A percentile compares a stretch with the other conserved stretches of the same genome.
phyloP scores from a whole-genome alignment of 495 filamentous ascomycete genomes.

The Neurospora sp. region DNA sequence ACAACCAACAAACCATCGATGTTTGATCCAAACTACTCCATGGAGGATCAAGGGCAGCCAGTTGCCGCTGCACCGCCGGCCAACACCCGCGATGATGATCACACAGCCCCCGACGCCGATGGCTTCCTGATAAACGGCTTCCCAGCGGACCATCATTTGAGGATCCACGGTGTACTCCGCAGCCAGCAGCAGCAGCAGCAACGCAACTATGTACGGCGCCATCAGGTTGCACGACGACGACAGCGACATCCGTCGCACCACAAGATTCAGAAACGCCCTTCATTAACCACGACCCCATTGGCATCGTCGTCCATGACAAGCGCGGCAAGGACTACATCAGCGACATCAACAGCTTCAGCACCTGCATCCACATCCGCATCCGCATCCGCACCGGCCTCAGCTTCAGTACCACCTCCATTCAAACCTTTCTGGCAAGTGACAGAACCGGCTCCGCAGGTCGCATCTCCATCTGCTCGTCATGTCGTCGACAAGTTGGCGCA shows the following conservation, averaged over 20 bases:
- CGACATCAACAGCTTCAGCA: not conserved
- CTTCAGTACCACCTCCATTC: not conserved
- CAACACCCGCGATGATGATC: not conserved
- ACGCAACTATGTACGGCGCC: not conserved
- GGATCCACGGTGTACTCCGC: not conserved
- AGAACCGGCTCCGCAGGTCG: not conserved
- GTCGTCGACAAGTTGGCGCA: constrained; percentile 21
- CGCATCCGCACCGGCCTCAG: not conserved
- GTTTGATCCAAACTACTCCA: not conserved
- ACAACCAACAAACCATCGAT: not conserved
- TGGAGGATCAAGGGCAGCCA: not conserved
- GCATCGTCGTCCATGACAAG: not conserved
- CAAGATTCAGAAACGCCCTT: not conserved
- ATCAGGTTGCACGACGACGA: not conserved
- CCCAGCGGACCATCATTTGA: not conserved
- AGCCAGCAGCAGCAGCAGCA: not conserved
- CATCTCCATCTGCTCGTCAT: not conserved
- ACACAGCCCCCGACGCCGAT: not conserved
- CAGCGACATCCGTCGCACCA: not conserved
- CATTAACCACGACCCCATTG: not conserved
- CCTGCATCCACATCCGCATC: not conserved
- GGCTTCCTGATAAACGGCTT: not conserved
- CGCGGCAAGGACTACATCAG: not conserved
- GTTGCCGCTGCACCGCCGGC: not conserved
- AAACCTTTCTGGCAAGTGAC: not conserved